These are phyloP conservation scores for Oryza punctata DNA, from an alignment of 176 grass and related monocot genomes.

Conservation along the genomic window DNA sequence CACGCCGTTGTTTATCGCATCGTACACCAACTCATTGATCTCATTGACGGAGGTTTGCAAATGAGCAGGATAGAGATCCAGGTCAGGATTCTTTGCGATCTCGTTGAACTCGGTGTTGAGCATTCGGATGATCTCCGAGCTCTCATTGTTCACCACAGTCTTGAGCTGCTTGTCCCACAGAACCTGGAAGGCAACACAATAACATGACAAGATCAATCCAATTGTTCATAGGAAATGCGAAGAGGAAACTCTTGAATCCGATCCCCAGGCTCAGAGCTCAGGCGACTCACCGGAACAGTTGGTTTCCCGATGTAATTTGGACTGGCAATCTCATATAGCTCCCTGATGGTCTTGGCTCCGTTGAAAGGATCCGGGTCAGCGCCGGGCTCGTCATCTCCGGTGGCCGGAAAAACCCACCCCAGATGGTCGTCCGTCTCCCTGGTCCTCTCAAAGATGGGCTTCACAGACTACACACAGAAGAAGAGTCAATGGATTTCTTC, in stretches of 20 bases:
- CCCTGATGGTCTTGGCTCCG: slow-evolving; percentile 66
- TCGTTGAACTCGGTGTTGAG: slow-evolving; percentile 83
- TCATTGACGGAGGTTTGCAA: slow-evolving; percentile 57
- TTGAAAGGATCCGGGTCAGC: slow-evolving; percentile 72
- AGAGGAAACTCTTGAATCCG: not conserved
- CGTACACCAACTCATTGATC: slow-evolving; percentile 66
- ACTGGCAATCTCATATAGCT: slow-evolving; percentile 85
- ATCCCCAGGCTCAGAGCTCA: not conserved
- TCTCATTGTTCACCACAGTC: slow-evolving; percentile 97
- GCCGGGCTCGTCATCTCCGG: slow-evolving; percentile 62
- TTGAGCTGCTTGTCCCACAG: slow-evolving; percentile 93
- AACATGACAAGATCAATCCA: not conserved
- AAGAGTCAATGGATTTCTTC: not conserved
- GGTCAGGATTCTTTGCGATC: slow-evolving; percentile 57
- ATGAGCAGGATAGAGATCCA: slow-evolving; percentile 77
- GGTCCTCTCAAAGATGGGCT: slow-evolving; percentile 88
- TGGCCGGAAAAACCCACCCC: slow-evolving; percentile 81
- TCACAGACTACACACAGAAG: slow-evolving; percentile 45
- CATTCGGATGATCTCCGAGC: slow-evolving; percentile 94
- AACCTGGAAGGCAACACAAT: slow-evolving; percentile 46
- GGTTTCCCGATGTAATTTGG: slow-evolving; percentile 78
- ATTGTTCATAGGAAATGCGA: not conserved
- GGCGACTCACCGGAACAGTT: slow-evolving; percentile 67
- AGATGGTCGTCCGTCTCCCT: slow-evolving; percentile 76
- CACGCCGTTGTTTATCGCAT: slow-evolving; percentile 85